Evolutionary conservation across 345 rosid genomes (phyloP).

Genomic region (sweet orange (Citrus sinensis)): DNA sequence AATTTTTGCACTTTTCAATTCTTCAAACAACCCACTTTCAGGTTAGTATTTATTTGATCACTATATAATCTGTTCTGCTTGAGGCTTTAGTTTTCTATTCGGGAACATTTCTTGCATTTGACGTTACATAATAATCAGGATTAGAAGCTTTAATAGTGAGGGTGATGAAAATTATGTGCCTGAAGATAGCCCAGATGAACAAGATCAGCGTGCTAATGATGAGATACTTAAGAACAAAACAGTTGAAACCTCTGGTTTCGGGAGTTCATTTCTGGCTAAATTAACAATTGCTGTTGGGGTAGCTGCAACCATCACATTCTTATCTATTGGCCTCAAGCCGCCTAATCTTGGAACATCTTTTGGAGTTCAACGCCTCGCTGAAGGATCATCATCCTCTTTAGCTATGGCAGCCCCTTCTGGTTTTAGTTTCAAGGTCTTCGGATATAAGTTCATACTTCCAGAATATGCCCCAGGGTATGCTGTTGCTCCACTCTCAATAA

Average conservation of each 20-base stretch:
- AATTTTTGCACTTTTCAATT: conserved; percentile 10
- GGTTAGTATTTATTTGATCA: conserved; percentile 16
- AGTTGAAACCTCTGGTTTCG: conserved; percentile 12
- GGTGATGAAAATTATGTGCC: conserved; percentile 33
- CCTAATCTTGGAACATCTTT: conserved; percentile 41
- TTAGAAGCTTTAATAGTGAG: conserved; percentile 34
- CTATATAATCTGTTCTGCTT: neutral
- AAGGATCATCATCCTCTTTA: conserved; percentile 47
- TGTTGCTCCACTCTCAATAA: neutral
- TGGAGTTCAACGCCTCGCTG: conserved; percentile 48
- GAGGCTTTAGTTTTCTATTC: neutral
- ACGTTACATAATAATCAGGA: conserved; percentile 28
- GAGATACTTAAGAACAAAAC: conserved; percentile 23
- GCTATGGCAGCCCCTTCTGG: conserved; percentile 40
- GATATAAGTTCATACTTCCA: conserved; percentile 66
- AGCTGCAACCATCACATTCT: conserved; percentile 47
- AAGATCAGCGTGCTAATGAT: conserved; percentile 11
- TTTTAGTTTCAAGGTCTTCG: conserved; percentile 69
- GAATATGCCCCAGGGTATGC: conserved; percentile 75
- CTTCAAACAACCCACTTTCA: conserved; percentile 24
- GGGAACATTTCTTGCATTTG: neutral
- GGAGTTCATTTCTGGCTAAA: conserved; percentile 49
- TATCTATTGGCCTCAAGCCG: conserved; percentile 36
- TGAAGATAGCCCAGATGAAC: conserved; percentile 25
- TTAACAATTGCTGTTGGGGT: conserved; percentile 52